A percentile compares a stretch with the other conserved stretches of the same genome.
phyloP scores from a whole-genome alignment of 176 grass and related monocot species.

The Triticum dicoccoides region DNA sequence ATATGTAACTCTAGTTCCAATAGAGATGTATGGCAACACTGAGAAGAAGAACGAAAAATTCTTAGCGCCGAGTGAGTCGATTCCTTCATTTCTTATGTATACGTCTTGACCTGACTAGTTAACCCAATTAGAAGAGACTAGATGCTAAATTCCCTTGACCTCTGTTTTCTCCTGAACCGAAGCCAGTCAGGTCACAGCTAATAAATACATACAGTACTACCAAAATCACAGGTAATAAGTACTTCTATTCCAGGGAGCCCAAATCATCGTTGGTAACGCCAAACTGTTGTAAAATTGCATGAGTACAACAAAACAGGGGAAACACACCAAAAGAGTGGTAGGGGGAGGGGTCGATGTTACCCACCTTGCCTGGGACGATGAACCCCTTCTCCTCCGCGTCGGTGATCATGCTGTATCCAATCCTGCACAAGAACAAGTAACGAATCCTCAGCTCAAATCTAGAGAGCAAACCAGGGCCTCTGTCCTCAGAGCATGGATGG shows the following conservation, averaged over 20 bases:
- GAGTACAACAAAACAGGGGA: not conserved
- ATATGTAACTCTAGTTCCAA: too few relatives aligned
- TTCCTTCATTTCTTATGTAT: not conserved
- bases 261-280: not conserved
- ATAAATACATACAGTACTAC: not conserved
- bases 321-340: not conserved
- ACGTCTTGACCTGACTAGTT: not conserved
- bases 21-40: too few relatives aligned
- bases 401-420: slow-evolving; percentile 91
- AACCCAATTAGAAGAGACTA: not conserved
- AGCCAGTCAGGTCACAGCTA: not conserved
- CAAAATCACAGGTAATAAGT: not conserved
- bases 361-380: slow-evolving; percentile 65
- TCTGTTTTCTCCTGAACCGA: not conserved
- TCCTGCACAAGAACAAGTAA: slow-evolving; percentile 40
- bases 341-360: not conserved
- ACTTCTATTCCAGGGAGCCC: too few relatives aligned
- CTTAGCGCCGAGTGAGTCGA: not conserved
- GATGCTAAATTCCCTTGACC: not conserved
- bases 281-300: not conserved
- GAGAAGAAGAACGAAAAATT: too few relatives aligned
- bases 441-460: not conserved
- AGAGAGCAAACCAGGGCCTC: not conserved
- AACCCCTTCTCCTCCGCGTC: slow-evolving; percentile 74
- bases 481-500: not conserved